Conservation (phyloP, 2,329 filamentous ascomycete genomes). For the Diaporthe vexans region DNA sequence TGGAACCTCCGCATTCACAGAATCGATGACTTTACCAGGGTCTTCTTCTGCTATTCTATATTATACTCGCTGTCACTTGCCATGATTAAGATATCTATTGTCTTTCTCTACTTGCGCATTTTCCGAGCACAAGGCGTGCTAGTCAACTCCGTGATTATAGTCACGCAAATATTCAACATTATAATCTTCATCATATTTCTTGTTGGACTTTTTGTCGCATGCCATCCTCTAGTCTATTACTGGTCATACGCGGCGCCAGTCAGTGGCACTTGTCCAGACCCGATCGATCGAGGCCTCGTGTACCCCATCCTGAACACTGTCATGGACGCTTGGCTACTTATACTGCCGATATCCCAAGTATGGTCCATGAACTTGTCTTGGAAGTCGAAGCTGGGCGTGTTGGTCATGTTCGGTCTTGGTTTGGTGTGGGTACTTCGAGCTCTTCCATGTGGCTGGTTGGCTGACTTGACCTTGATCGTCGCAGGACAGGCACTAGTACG, state of each 20-base stretch:
- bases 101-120: conserved; percentile 2
- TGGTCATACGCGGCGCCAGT: not conserved
- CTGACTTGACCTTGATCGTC: not conserved
- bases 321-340: conserved; percentile 11
- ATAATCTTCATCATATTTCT: conserved; percentile 8
- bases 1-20: not conserved
- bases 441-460: not conserved
- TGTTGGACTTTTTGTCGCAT: conserved; percentile 18
- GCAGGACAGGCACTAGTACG: not conserved
- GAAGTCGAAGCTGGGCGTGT: conserved; percentile 6
- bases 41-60: conserved; percentile 23
- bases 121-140: conserved; percentile 6
- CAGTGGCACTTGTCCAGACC: not conserved
- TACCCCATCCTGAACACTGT: not conserved
- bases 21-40: not conserved
- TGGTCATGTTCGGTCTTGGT: conserved; percentile 11
- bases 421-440: conserved; percentile 5
- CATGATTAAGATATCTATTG: conserved; percentile 18
- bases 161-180: not conserved
- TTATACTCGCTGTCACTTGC: conserved; percentile 16
- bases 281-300: conserved; percentile 10
- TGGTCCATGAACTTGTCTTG: conserved; percentile 18
- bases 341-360: not conserved
- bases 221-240: not conserved
- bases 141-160: not conserved